Base-by-base conservation (phyloP, 345 rosid species). In the Citrus cavaleriei region DNA sequence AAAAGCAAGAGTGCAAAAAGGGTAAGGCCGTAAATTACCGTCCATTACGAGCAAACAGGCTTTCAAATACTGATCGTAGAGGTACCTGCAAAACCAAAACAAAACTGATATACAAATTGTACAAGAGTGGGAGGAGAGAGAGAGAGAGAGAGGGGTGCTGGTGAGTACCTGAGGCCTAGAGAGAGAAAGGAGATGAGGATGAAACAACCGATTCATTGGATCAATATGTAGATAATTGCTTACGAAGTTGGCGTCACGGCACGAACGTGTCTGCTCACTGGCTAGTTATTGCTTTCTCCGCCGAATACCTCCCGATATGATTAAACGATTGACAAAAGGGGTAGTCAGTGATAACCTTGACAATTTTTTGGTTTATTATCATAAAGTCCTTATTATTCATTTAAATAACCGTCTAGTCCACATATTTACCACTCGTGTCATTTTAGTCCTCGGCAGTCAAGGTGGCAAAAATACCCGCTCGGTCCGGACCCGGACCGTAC, bases 71-170 rank as follows among this genome's bases (percentile, higher is more conserved):
- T 35, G 90, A 89, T 55, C 74, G 46, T 19, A 83, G 27, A 70
- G 86, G 87, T 71, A 70, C 86, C 98, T 92, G 78, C 30, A 83
- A 87, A 72, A 7, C 16, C 30, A 37, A n/a, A 30, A 5, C 22
- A 75, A 4, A 54, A 18, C 0, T 16, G 58, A 19, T 72, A 55
- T 28, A 8, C 40, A 32, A 51, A 54, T 18, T 71, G n/a, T n/a
- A 13, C n/a, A 5, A 55, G 28, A 34, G 37, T 35, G 30, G n/a
- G 24, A 34, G 35, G 35, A n/a, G 70, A 49, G 62, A 34, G 78
- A 49, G 60, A 49, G 60, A 34, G 62, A 46, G 78, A 49, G 27
- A 27, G 51, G 4, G 14, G 14, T 16, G 67, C 3, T 1, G 8
- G 13, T 5, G 79, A 16, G 32, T 10, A 75, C 84, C 80, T 60